These are phyloP conservation scores for Xanthoconium stramineum DNA, from an alignment of 768 basidiomycete species.

Conservation along the genomic window DNA sequence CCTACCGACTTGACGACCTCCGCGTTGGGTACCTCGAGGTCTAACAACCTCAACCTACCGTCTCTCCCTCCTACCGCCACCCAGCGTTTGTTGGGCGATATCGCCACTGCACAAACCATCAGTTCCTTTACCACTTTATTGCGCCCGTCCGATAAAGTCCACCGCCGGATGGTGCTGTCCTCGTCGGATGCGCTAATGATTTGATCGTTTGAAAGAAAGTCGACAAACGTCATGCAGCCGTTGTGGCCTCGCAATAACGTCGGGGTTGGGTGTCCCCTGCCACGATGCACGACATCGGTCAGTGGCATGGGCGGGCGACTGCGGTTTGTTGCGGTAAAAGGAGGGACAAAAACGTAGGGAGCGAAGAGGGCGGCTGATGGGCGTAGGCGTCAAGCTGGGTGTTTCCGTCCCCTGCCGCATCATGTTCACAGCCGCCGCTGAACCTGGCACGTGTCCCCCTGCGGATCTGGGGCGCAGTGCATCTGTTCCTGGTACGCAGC, in stretches of 20 bases:
- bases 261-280: not conserved
- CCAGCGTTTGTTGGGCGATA: constrained; percentile 11
- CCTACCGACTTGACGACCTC: not conserved
- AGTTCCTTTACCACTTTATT: constrained; percentile 5
- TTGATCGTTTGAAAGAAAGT: constrained; percentile 12
- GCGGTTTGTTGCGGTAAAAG: not conserved
- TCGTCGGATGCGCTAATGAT: constrained; percentile 20
- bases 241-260: constrained; percentile 13
- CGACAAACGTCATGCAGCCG: constrained; percentile 12
- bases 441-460: constrained; percentile 8
- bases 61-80: constrained; percentile 18
- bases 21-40: not conserved
- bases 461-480: not conserved
- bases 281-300: not conserved
- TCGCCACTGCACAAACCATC: not conserved
- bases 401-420: not conserved
- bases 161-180: constrained; percentile 18
- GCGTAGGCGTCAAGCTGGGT: not conserved
- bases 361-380: not conserved
- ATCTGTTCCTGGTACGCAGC: not conserved
- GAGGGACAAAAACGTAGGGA: not conserved
- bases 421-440: constrained; percentile 3
- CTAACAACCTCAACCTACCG: constrained; percentile 9
- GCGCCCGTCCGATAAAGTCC: constrained; percentile 5
- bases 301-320: constrained; percentile 3